Conservation (phyloP, 2,329 filamentous ascomycete species). For the Purpureocillium lavendulum region DNA sequence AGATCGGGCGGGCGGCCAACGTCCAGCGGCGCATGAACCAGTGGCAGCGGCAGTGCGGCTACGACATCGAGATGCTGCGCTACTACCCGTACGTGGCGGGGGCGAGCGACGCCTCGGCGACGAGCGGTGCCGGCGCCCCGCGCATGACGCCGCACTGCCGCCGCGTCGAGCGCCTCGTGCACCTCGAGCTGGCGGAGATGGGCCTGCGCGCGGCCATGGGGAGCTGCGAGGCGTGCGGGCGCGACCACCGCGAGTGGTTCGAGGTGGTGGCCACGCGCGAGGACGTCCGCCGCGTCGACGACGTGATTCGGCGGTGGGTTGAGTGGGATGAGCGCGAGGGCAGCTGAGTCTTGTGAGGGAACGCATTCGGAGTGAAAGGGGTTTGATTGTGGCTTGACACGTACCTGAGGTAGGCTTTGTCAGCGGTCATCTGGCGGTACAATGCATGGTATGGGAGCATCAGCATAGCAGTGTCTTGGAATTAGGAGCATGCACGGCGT, state of each 20-base stretch:
- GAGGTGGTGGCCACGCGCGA: slow-evolving; percentile 69
- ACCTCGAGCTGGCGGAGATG: slow-evolving; percentile 72
- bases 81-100: slow-evolving; percentile 78
- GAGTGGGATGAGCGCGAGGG: slow-evolving; percentile 59
- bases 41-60: slow-evolving; percentile 89
- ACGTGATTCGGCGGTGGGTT: slow-evolving; percentile 76
- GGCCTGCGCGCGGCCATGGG: slow-evolving; percentile 42
- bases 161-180: slow-evolving; percentile 81
- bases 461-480: too few relatives aligned
- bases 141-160: slow-evolving; percentile 78
- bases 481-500: too few relatives aligned
- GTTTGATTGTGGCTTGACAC: too few relatives aligned
- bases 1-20: slow-evolving; percentile 65
- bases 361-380: too few relatives aligned
- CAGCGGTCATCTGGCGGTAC: too few relatives aligned
- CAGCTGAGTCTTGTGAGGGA: too few relatives aligned
- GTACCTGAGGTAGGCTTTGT: too few relatives aligned
- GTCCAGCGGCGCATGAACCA: slow-evolving; percentile 87
- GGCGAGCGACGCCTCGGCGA: slow-evolving; percentile 16
- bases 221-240: slow-evolving; percentile 69
- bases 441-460: too few relatives aligned
- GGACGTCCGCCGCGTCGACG: slow-evolving; percentile 57
- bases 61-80: slow-evolving; percentile 77
- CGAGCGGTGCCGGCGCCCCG: slow-evolving; percentile 23
- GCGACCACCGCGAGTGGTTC: slow-evolving; percentile 92